Base-by-base conservation (phyloP, 345 rosid species). In the Euclidium syriacum region DNA sequence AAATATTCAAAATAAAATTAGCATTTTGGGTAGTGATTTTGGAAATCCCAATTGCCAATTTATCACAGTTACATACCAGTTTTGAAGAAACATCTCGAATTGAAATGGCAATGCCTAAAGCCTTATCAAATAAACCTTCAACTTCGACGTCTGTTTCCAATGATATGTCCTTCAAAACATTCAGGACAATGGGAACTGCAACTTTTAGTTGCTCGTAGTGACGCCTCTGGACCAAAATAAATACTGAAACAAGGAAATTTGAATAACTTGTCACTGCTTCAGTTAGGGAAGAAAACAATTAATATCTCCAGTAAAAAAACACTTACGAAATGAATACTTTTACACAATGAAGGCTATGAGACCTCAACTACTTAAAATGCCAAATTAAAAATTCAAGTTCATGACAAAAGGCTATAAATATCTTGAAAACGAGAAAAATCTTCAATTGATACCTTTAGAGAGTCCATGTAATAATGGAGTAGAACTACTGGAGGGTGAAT, bases 151-250 rank as follows among this genome's bases (percentile, higher is more conserved):
- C 61, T 19, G 76, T 33, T 69, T 81, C 83, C 36, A 67, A 70
- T 11, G 76, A 73, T 35, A 79, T 70, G 19, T 36, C 78, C 76
- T 79, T 78, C 59, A 87, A 65, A 44, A 80, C 87, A 50, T 75
- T 78, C 35, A 92, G 48, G 63, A 85, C 67, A 43, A 87, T 67
- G 29, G 87, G 94, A 64, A 85, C 58, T 41, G 85, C 88, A 29
- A 73, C 90, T 73, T 80, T 90, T 36, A 82, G 64, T 70, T 90
- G 97, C 77, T 90, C 82, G 64, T 80, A 83, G 49, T 87, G 96
- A 43, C 81, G 92, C 81, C 88, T 87, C 73, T 58, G 71, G 65
- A 81, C 70, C 61, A 64, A 80, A 61, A 36, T 74, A 42, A 90
- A 75, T 17, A 84, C 99, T 94, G 91, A 43, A 62, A 71, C 61